phyloP scores from a whole-genome alignment of 1,284 basidiomycete genomes.

The Pseudozyma hubeiensis region DNA sequence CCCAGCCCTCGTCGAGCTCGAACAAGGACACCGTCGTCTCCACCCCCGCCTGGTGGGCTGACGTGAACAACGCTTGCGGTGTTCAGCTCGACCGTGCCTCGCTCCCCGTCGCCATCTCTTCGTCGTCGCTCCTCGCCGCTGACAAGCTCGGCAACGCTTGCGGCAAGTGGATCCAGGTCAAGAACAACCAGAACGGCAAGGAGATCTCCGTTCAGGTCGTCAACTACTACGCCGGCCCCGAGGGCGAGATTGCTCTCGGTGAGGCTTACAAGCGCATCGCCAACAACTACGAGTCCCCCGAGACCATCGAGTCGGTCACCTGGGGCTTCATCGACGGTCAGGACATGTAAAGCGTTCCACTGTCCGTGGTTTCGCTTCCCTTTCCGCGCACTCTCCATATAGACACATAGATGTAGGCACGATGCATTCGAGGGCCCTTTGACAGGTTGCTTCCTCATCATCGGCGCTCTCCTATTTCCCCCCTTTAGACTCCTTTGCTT shows the following conservation, averaged over 20 bases:
- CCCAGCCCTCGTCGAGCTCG: conserved; percentile 41
- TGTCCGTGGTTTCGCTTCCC: background rate
- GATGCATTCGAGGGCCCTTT: conserved; percentile 8
- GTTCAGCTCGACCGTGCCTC: conserved; percentile 23
- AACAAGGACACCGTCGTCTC: conserved; percentile 45
- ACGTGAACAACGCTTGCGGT: conserved; percentile 40
- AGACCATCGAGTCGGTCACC: conserved; percentile 50
- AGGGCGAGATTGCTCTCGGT: conserved; percentile 43
- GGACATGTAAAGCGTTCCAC: conserved; percentile 34
- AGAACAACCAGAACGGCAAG: conserved; percentile 60
- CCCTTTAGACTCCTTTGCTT: conserved; percentile 6
- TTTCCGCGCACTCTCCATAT: background rate
- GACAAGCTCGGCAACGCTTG: conserved; percentile 47
- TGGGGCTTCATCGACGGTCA: conserved; percentile 59
- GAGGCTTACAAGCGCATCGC: conserved; percentile 51
- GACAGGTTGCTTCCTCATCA: background rate
- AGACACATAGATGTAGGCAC: conserved; percentile 29
- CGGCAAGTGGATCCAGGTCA: conserved; percentile 58
- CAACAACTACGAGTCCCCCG: conserved; percentile 41
- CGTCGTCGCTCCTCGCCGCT: conserved; percentile 37
- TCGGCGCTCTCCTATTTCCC: conserved; percentile 16
- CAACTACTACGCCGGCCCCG: conserved; percentile 41
- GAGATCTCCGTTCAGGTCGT: conserved; percentile 50
- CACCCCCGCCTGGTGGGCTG: conserved; percentile 50
- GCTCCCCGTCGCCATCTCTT: conserved; percentile 52